Base-by-base conservation (phyloP, 176 grass and related monocot species). In the Eragrostis nindensis region DNA sequence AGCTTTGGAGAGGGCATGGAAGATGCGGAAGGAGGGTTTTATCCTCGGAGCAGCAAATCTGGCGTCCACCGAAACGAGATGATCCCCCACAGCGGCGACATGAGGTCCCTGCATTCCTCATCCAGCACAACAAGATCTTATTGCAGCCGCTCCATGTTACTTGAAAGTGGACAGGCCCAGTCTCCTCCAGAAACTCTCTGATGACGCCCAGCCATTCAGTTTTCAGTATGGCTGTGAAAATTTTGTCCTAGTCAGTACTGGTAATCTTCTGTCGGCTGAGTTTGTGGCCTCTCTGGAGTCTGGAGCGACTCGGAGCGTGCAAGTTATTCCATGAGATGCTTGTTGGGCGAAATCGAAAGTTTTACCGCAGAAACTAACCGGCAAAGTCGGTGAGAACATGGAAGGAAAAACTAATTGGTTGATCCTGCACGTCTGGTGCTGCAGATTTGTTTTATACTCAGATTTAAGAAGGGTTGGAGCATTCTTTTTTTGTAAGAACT, bases 141-240 rank as follows among this genome's bases (percentile, higher is more conserved):
- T 67, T 99, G 96, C 86, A 99, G 96, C 73, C 88, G 93, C 68
- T 95, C 90, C 64, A 79, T 95, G 77, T 86, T 99, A 66, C 93
- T 99, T 1, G 96, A 99, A 9, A 81, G 68, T 7, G 89, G 92
- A n/a, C 94, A 92, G 13, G 87, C 93, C 15, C 93, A 90, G 47
- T 99, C 96, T 18, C 96, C 96, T 0, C 86, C 86, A 60, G 92
- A 85, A 75, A 93, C 92, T 38, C 73, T 95, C 9, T 95, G 80
- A 89, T 22, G 66, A 38, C 56, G 22, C 32, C 32, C 0, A 26
- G 72, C 48, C 8, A 21, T 8, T 32, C 46, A 40, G 21, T 84
- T 39, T n/a, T 46, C 11, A 11, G 62, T 65, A 17, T 44, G 5
- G 66, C 18, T 26, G 21, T 18, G 38, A 21, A 66, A 63, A 44